Base-by-base conservation (phyloP, 2,329 filamentous ascomycete species). In the Botrytis squamosa region DNA sequence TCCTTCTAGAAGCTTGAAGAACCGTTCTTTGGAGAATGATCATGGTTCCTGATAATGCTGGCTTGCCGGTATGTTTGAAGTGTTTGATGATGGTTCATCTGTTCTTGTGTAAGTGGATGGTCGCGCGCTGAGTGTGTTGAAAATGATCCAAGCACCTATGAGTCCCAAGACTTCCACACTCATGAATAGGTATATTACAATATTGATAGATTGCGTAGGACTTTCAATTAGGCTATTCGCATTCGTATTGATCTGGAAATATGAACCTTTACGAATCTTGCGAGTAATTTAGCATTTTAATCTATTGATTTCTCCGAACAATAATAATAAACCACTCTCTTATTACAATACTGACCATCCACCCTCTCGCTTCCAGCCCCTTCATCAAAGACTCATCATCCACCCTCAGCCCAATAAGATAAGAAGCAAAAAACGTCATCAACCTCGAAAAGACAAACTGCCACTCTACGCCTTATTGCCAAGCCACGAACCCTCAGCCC, bases 401-500 rank as follows among this genome's bases (percentile, higher is more conserved):
- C 10, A n/a, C 2, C 25, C 42, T 36, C 44, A 49, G 9, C 29
- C 29, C 12, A 33, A 66, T 16, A 20, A 22, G 44, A 49, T 16
- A 29, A 65, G 44, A 49, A 38, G 33, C 12, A 40, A n/a, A 40
- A 63, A 63, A 67, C 64, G 64, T 66, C 64, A 66, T 66, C 64
- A 67, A 40, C 44, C 44, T 38, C 22, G 52, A 29, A 57, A 29
- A 18, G 16, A 29, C n/a, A 38, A 9, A 67, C 22, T 10, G 14
- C 33, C 20, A 38, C 64, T 33, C 36, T 49, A 66, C 46, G 36
- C 44, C 33, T 36, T 36, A 49, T 33, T 46, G 42, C 64, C 65
- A 67, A 67, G 65, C 65, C 65, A 55, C 65, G 25, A 63, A 29
- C 22, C 22, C 46, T 52, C 65, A 67, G 65, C 64, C 64, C 64